phyloP scores from a whole-genome alignment of 495 filamentous ascomycete species.

The Staphylotrichum longicolle region DNA sequence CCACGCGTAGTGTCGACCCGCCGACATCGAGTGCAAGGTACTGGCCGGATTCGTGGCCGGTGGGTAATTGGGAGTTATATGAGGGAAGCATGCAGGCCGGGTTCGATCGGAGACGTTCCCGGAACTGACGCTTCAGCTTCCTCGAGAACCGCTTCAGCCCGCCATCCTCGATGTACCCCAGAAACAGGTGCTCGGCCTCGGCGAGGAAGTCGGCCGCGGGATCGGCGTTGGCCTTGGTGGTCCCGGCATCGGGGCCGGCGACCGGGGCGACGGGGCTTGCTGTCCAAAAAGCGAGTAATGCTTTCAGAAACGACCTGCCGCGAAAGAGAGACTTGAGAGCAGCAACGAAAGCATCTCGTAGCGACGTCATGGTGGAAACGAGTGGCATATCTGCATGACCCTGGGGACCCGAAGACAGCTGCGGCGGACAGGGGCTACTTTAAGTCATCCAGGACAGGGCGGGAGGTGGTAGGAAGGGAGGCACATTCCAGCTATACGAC shows the following conservation, averaged over 20 bases:
- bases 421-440: constrained; percentile 15
- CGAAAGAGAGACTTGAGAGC: constrained; percentile 50
- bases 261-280: constrained; percentile 33
- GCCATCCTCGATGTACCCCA: constrained; percentile 38
- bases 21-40: constrained; percentile 63
- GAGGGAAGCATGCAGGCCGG: constrained; percentile 57
- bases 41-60: constrained; percentile 65
- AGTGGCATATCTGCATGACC: constrained; percentile 44
- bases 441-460: constrained; percentile 26
- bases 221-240: constrained; percentile 11
- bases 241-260: constrained; percentile 36
- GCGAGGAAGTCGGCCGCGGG: constrained; percentile 32
- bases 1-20: constrained; percentile 77
- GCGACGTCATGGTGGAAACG: constrained; percentile 47
- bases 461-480: constrained; percentile 4
- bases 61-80: constrained; percentile 69
- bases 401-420: constrained; percentile 10
- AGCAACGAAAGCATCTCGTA: constrained; percentile 43
- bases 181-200: constrained; percentile 39
- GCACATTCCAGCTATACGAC: constrained; percentile 17
- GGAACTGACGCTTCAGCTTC: constrained; percentile 49
- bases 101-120: constrained; percentile 45
- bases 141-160: constrained; percentile 41
- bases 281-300: constrained; percentile 49
- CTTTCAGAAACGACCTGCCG: constrained; percentile 51